These are phyloP conservation scores for Russula brevipes DNA, from an alignment of 768 basidiomycete genomes.

Conservation along the genomic window DNA sequence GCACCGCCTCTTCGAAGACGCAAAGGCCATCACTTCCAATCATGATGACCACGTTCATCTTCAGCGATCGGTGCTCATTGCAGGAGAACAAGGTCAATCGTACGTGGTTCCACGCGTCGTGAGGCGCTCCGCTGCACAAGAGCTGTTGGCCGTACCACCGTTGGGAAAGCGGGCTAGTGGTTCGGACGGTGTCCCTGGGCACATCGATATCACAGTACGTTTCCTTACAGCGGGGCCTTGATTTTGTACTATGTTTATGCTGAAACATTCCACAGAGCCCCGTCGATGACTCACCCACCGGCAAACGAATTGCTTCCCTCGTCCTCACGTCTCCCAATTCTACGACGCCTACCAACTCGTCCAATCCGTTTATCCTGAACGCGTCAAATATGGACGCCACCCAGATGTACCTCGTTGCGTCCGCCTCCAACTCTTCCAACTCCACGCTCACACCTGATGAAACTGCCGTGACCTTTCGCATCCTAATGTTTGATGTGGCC, in stretches of 20 bases:
- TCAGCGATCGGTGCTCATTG: conserved; percentile 23
- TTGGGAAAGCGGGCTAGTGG: conserved; percentile 15
- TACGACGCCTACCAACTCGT: background rate
- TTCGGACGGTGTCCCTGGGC: conserved; percentile 36
- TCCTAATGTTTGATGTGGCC: conserved; percentile 40
- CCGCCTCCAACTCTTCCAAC: conserved; percentile 10
- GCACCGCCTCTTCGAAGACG: conserved; percentile 21
- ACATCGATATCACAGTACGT: conserved; percentile 47
- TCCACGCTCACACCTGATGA: conserved; percentile 20
- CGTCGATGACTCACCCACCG: conserved; percentile 32
- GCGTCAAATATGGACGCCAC: conserved; percentile 32
- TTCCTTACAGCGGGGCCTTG: conserved; percentile 10
- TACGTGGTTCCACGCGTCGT: conserved; percentile 23
- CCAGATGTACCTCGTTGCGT: conserved; percentile 29
- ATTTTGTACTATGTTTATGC: background rate
- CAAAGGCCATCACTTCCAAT: conserved; percentile 25
- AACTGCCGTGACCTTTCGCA: conserved; percentile 40
- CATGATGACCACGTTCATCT: conserved; percentile 27
- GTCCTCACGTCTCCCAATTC: conserved; percentile 30
- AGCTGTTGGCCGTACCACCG: conserved; percentile 4
- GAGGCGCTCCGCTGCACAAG: conserved; percentile 20
- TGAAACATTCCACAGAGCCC: conserved; percentile 31
- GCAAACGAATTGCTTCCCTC: conserved; percentile 39
- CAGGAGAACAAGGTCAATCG: conserved; percentile 22
- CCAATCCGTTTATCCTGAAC: conserved; percentile 30